These are phyloP conservation scores for Chlorociboria aeruginascens DNA, from an alignment of 495 filamentous ascomycete genomes.

Conservation along the genomic window DNA sequence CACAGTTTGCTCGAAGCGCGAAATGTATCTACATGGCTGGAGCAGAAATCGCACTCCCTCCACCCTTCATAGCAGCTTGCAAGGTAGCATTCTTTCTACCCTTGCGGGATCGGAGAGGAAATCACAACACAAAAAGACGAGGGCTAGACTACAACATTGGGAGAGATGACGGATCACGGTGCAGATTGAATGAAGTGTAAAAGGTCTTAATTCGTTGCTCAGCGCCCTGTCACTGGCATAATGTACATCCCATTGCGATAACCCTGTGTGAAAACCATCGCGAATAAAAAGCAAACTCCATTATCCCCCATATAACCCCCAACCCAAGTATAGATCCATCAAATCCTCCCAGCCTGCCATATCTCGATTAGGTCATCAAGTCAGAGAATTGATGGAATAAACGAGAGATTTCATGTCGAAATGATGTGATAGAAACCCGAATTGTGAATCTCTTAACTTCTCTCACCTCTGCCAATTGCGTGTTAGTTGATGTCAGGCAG, in stretches of 20 bases:
- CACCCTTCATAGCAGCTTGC: too few species aligned
- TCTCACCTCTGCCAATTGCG: constrained; percentile 92
- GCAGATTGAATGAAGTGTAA: not conserved
- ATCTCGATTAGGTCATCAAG: not conserved
- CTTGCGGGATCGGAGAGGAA: too few species aligned
- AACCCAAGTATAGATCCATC: constrained; percentile 11
- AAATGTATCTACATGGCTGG: too few species aligned
- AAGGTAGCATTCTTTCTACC: too few species aligned
- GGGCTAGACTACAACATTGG: too few species aligned
- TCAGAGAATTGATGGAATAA: not conserved
- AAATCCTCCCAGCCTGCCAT: not conserved
- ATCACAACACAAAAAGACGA: too few species aligned
- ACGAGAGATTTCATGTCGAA: constrained; percentile 6
- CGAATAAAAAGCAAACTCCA: constrained; percentile 12
- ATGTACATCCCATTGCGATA: constrained; percentile 17
- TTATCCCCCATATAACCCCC: constrained; percentile 8
- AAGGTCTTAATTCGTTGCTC: constrained; percentile 16
- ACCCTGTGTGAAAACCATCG: too few species aligned
- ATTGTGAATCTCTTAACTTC: constrained; percentile 21
- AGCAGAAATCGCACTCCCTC: too few species aligned
- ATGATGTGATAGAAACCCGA: not conserved
- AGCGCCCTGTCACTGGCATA: constrained; percentile 16
- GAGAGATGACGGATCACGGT: too few species aligned
- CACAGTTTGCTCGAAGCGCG: too few species aligned
- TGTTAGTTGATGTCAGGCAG: constrained; percentile 83